Base-by-base conservation (phyloP, 768 basidiomycete species). In the Kwoniella mangroviensis region DNA sequence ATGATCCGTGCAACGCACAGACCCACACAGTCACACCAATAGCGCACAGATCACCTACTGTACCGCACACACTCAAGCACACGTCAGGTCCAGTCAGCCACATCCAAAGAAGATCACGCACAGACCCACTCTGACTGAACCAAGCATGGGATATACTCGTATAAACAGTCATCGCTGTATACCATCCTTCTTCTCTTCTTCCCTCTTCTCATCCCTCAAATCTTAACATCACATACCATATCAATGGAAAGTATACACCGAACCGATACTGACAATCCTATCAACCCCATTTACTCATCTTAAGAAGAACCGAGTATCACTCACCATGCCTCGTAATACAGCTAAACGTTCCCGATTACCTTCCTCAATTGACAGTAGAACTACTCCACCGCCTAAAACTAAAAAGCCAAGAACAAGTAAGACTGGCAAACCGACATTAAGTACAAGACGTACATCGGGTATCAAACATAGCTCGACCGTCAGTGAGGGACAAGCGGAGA, bases 1-100 rank as follows among this genome's bases (percentile, higher is more conserved):
- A 54, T 54, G 53, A 54, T 54, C 53, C 11, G 53, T 54, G 53
- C 61, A 62, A 26, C 42, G 61, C 61, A 62, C 61, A 49, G 61
- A 45, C 61, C 34, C 34, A 34, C 34, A 34, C 21, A 51, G 49
- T 17, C 12, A 17, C 15, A 17, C 11, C 49, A 11, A 21, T n/a
- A n/a, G n/a, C 49, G 57, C 17, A 40, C 21, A 9, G 57, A 26
- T 51, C 49, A 21, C 49, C 21, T 51, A 15, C 15, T n/a, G 15
- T n/a, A 17, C 13, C 22, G 10, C n/a, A 40, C 41, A 41, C 24
- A 24, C 17, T 2, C 15, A 28, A 24, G 13, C 17, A 42, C 45
- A 43, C 24, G 21, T 49, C 61, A 24, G 21, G 12, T 62, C 61
- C 43, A 51, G 43, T 51, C 42, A 62, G 9, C 42, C 43, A 13